Conservation (phyloP, 495 filamentous ascomycete genomes). For the Penicillium egyptiacum region DNA sequence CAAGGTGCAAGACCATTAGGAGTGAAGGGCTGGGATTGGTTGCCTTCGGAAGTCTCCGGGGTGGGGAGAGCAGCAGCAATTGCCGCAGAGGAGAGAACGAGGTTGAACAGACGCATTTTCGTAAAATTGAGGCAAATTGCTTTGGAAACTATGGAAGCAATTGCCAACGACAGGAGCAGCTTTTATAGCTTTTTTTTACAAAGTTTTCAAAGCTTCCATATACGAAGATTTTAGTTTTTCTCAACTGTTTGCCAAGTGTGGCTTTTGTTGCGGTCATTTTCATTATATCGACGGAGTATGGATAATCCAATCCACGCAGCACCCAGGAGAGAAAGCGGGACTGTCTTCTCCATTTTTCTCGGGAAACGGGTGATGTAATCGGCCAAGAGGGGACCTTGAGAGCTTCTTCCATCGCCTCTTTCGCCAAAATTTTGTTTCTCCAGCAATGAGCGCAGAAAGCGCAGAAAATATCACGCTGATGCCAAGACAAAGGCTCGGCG, state of each 20-base stretch:
- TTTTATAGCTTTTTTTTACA: not conserved
- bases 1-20: slow-evolving; percentile 14
- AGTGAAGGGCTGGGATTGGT: slow-evolving; percentile 15
- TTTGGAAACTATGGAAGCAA: no score
- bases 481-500: slow-evolving; percentile 23
- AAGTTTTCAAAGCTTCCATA: not conserved
- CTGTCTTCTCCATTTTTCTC: not conserved
- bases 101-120: slow-evolving; percentile 5
- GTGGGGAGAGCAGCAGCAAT: slow-evolving; percentile 15
- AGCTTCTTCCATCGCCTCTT: not conserved
- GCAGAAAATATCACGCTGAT: not conserved
- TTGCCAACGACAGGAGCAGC: not conserved
- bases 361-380: not conserved
- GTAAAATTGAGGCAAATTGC: not conserved
- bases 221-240: not conserved
- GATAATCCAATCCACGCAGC: not conserved
- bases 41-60: not conserved
- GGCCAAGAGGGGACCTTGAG: slow-evolving; percentile 24
- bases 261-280: not conserved
- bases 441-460: not conserved
- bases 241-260: slow-evolving; percentile 1
- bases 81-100: slow-evolving; percentile 8
- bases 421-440: not conserved
- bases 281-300: not conserved
- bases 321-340: slow-evolving; percentile 2